Evolutionary conservation across 768 basidiomycete genomes (phyloP).

Genomic region (Pisolithus microcarpus): DNA sequence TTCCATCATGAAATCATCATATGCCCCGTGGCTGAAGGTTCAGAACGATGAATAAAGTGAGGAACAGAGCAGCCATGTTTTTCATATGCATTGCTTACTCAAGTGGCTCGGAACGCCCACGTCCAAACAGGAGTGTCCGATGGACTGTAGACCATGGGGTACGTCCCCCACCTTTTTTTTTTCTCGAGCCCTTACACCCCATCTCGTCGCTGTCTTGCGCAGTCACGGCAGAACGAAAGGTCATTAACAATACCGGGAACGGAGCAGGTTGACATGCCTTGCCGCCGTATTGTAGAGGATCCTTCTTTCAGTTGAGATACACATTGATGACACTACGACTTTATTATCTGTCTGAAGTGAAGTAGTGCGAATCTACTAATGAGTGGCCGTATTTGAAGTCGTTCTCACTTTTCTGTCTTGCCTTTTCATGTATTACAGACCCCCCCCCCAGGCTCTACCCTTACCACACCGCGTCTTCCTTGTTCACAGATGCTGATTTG

Average conservation of each 20-base stretch:
- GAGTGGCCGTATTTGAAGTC: no score
- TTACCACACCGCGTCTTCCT: no score
- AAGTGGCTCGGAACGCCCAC: slow-evolving; percentile 91
- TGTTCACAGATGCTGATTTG: no score
- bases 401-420: no score
- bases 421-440: no score
- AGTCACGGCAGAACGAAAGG: slow-evolving; percentile 52
- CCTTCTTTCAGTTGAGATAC: background rate
- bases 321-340: no score
- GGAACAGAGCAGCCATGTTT: slow-evolving; percentile 96
- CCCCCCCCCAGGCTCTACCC: no score
- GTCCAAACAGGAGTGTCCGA: slow-evolving; percentile 96
- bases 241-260: slow-evolving; percentile 14
- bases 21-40: slow-evolving; percentile 6
- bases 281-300: background rate
- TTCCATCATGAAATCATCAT: background rate
- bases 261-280: background rate
- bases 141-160: slow-evolving; percentile 96
- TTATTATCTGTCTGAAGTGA: no score
- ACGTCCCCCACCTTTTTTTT: slow-evolving; percentile 22
- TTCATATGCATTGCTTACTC: slow-evolving; percentile 97
- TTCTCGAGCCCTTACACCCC: background rate
- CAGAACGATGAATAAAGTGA: slow-evolving; percentile 47
- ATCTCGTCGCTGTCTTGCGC: background rate
- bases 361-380: no score